phyloP scores from a whole-genome alignment of 768 basidiomycete genomes.

The Trametes cinnabarina region DNA sequence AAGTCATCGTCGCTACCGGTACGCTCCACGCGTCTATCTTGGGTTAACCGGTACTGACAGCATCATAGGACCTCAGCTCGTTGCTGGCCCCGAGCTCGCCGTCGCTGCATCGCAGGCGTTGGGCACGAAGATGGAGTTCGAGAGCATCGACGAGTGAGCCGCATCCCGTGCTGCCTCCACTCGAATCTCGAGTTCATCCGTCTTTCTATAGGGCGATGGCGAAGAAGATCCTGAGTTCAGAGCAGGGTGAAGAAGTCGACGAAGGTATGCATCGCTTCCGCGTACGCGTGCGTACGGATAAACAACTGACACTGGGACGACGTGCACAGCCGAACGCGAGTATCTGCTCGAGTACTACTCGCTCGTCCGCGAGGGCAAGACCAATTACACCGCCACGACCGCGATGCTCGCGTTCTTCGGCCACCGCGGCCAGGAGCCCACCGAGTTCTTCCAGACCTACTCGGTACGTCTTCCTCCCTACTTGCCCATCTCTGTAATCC shows the following conservation, averaged over 20 bases:
- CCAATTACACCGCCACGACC: constrained; percentile 25
- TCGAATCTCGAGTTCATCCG: too few relatives aligned
- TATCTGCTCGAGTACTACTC: constrained; percentile 34
- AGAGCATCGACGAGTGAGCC: constrained; percentile 25
- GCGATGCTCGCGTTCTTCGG: constrained; percentile 28
- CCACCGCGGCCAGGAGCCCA: constrained; percentile 13
- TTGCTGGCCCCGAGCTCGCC: constrained; percentile 28
- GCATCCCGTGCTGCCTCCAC: background rate
- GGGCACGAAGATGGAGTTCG: constrained; percentile 26
- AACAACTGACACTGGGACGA: background rate
- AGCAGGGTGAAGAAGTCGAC: constrained; percentile 22
- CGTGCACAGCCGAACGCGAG: constrained; percentile 28
- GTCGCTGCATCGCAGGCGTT: constrained; percentile 24
- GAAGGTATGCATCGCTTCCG: constrained; percentile 17
- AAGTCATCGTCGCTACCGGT: constrained; percentile 30
- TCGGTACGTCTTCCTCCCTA: constrained; percentile 2
- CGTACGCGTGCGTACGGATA: background rate
- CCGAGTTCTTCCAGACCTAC: constrained; percentile 24
- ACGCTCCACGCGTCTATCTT: background rate
- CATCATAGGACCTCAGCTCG: constrained; percentile 14
- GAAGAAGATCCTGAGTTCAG: constrained; percentile 22
- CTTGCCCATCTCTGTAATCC: background rate
- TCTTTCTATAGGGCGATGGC: constrained; percentile 14
- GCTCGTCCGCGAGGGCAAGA: constrained; percentile 35
- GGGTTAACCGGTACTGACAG: background rate